Conservation (phyloP, 2,329 filamentous ascomycete genomes). For the Cladophialophora bantiana region DNA sequence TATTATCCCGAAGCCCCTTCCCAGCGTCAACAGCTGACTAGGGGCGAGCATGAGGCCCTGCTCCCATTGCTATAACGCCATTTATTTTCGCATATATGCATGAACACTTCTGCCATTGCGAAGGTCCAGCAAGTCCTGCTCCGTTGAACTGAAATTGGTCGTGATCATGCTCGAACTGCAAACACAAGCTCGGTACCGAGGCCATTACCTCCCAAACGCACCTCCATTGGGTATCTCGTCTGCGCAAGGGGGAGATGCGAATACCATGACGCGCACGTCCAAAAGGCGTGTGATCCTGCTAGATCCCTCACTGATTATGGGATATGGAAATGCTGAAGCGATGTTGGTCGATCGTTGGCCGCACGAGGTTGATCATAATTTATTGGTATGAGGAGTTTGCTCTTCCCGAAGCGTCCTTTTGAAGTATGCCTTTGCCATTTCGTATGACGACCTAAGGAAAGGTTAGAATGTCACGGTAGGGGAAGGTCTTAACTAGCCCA, state of each 20-base stretch:
- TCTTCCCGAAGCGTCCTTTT: conserved; percentile 51
- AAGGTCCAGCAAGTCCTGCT: conserved; percentile 3
- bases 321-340: not conserved
- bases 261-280: conserved; percentile 13
- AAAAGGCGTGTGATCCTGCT: not conserved
- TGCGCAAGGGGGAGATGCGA: conserved; percentile 1
- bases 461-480: conserved; percentile 1
- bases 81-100: conserved; percentile 19
- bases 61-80: conserved; percentile 23
- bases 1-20: conserved; percentile 30
- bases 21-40: conserved; percentile 9
- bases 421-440: conserved; percentile 73
- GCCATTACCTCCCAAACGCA: conserved; percentile 9
- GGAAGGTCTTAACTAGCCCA: not conserved
- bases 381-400: conserved; percentile 29
- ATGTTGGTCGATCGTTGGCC: conserved; percentile 2
- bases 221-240: conserved; percentile 30
- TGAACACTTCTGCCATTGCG: not conserved
- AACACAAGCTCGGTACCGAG: conserved; percentile 11
- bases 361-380: conserved; percentile 25
- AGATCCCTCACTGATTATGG: conserved; percentile 8
- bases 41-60: not conserved
- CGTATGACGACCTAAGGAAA: conserved; percentile 64
- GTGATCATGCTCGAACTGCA: conserved; percentile 17
- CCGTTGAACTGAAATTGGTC: conserved; percentile 19